Base-by-base conservation (phyloP, 768 basidiomycete species). In the Tricholoma hemisulphureum region DNA sequence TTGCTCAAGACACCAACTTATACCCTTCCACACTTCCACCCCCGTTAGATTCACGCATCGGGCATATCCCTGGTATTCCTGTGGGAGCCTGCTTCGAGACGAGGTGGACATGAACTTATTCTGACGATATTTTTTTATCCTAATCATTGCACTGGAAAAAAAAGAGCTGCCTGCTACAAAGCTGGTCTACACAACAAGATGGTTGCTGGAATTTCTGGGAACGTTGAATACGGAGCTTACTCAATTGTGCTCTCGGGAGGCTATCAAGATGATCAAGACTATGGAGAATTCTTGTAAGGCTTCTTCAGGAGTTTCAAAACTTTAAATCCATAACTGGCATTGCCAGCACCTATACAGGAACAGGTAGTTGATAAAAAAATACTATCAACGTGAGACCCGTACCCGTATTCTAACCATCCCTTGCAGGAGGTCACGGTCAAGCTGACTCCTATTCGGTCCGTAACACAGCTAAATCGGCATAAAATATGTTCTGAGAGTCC, bases 191-290 rank as follows among this genome's bases (percentile, higher is more conserved):
- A 79, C 56, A 52, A 34, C 3, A 62, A 51, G 4, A 31, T 20
- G 4, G 49, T 63, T 43, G 77, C 76, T 20, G 78, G 78, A 5
- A 80, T 80, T 29, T 66, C 67, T 31, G 73, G 73, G 3, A 62
- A 62, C 13, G 50, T 56, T 11, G 55, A 43, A 3, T 39, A 61
- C 2, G 79, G 78, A 1, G 77, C 78, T 1, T 75, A 67, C 57
- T 80, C 79, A 0, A 71, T 81, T 20, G 73, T 74, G 31, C 52
- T 77, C 2, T 77, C 75, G 13, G 69, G 71, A 5, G 71, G 73
- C 2, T 80, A 81, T 46, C 72, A 73, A 39, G 79, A 80, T 41
- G 74, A 80, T 58, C 28, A 55, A 2, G 79, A 80, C 51, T 49
- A 70, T 0, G 78, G 79, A 7, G 70, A 78, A 2, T 63, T 66